A percentile compares a stretch with the other conserved stretches of the same genome.
phyloP scores from a whole-genome alignment of 805 yeast species.

The Yarrowia sp. region DNA sequence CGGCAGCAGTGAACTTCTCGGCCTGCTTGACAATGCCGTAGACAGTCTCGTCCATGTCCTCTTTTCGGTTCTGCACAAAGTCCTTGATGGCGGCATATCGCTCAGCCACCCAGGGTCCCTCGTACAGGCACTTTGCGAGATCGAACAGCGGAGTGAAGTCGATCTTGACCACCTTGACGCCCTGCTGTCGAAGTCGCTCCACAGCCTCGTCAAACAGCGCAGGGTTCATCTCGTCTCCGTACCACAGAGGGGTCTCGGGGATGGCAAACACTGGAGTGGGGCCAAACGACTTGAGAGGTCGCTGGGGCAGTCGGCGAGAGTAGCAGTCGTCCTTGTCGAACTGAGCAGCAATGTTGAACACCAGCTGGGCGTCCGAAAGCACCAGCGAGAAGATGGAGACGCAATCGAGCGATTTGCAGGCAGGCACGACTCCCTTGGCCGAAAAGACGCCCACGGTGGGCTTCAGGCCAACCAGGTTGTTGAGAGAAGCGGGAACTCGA shows the following conservation, averaged over 20 bases:
- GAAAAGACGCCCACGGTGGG: conserved; percentile 91
- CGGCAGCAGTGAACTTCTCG: conserved; percentile 77
- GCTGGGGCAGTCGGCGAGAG: conserved; percentile 75
- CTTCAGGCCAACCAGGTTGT: conserved; percentile 89
- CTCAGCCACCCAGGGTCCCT: conserved; percentile 99
- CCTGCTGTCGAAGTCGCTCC: conserved; percentile 57
- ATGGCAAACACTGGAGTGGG: conserved; percentile 72
- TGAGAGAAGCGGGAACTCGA: conserved; percentile 94
- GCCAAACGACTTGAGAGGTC: conserved; percentile 67
- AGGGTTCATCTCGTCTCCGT: conserved; percentile 80
- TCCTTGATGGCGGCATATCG: conserved; percentile 84
- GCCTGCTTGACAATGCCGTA: conserved; percentile 78
- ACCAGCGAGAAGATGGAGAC: conserved; percentile 84
- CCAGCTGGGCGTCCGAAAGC: conserved; percentile 80
- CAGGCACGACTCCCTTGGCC: conserved; percentile 93
- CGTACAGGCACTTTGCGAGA: conserved; percentile 86
- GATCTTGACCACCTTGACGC: conserved; percentile 65
- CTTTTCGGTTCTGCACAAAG: conserved; percentile 72
- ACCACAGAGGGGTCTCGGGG: conserved; percentile 79
- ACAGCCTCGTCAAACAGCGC: conserved; percentile 69
- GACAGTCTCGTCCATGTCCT: conserved; percentile 85
- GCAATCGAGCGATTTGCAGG: conserved; percentile 93
- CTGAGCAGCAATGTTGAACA: conserved; percentile 72
- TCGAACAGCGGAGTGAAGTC: conserved; percentile 81
- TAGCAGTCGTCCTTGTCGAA: conserved; percentile 80